Evolutionary conservation across 2,329 filamentous ascomycete species (phyloP), one percentile per base, ranked within the genome.

Genomic region (Penicillium digitatum): DNA sequence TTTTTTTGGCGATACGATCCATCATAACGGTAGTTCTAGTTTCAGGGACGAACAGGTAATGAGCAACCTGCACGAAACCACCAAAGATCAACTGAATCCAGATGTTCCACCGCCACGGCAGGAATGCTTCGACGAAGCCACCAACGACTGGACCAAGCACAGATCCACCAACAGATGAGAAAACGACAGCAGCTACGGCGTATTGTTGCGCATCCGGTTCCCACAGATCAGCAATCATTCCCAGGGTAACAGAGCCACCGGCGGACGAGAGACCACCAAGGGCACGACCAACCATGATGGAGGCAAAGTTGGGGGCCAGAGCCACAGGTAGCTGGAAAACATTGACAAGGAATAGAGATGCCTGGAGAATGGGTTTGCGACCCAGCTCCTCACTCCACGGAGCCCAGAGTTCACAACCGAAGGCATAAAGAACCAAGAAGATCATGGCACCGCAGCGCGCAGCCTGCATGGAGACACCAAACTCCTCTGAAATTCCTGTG

Each of bases 31-130:
- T 90, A 0, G 84, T 82, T 49, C 89, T 81, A 0, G 90, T 94
- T 72, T 94, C 90, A 1, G 89, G 89, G 1, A 94, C 89, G 8
- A 84, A 78, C 55, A 88, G 66, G 47, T 87, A 76, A 68, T 91
- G 88, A 5, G 88, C 66, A 5, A 82, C 18, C 67, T 92, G 88
- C 3, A 90, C 83, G 32, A 83, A 79, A 9, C 74, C 86, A 18
- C 89, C 89, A 50, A 93, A 85, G 62, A 92, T 90, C 59, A 93
- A 81, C 72, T 92, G 88, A 56, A 93, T 88, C 89, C 90, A 94
- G 69, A 93, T 91, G 52, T 81, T 84, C 87, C 87, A 91, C 61
- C 82, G 81, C 89, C 89, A 94, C 26, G 75, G 68, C 0, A 88
- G 77, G 61, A 83, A 84, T 31, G 82, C 72, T 69, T 91, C 82